Evolutionary conservation across 495 filamentous ascomycete species (phyloP).

Genomic region (Melanomma pulvis-pyrius): DNA sequence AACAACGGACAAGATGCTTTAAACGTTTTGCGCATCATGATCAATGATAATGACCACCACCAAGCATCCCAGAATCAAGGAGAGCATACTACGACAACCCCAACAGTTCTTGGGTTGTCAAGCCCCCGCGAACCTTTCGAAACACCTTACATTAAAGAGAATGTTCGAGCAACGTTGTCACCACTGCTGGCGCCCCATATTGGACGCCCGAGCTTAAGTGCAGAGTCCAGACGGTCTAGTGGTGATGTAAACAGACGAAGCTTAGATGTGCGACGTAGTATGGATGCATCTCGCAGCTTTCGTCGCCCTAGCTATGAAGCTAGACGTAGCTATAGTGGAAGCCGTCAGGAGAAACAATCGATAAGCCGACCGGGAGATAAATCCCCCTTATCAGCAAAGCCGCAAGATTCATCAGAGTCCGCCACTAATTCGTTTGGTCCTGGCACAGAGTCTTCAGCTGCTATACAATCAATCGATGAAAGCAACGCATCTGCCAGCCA

Average conservation of each 20-base stretch:
- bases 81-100: neutral
- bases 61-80: conserved; percentile 14
- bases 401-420: conserved; percentile 74
- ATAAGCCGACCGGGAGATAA: conserved; percentile 35
- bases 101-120: neutral
- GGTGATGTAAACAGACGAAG: conserved; percentile 50
- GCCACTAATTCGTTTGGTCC: conserved; percentile 72
- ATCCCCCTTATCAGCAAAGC: conserved; percentile 52
- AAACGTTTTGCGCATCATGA: conserved; percentile 71
- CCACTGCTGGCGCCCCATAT: conserved; percentile 52
- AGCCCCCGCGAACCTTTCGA: neutral
- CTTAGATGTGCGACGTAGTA: conserved; percentile 38
- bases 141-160: conserved; percentile 59
- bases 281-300: conserved; percentile 30
- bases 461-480: conserved; percentile 73
- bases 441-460: conserved; percentile 68
- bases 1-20: conserved; percentile 84
- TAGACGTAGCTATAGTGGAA: conserved; percentile 32
- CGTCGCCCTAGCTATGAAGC: conserved; percentile 29
- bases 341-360: conserved; percentile 13
- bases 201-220: conserved; percentile 42
- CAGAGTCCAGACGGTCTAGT: conserved; percentile 44
- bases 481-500: conserved; percentile 81
- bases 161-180: conserved; percentile 66
- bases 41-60: conserved; percentile 60